phyloP scores from a whole-genome alignment of 306 rosid species.

The Dalbergia cultrata region DNA sequence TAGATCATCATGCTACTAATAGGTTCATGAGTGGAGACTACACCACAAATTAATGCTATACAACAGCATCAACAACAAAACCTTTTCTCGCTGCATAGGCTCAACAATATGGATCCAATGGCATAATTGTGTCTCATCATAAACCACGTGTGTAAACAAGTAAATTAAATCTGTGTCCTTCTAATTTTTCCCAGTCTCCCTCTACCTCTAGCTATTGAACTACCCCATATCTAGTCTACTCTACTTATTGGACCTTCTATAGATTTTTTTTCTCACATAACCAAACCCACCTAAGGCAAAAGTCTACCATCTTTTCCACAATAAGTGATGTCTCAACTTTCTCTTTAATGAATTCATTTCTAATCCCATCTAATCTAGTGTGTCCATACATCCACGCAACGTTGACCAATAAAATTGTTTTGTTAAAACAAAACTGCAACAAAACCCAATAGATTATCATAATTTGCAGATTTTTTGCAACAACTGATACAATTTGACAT shows the following conservation, averaged over 20 bases:
- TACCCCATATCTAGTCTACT: background rate
- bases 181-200: background rate
- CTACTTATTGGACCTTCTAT: background rate
- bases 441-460: background rate
- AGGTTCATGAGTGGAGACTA: conserved; percentile 23
- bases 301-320: background rate
- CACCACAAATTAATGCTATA: background rate
- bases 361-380: background rate
- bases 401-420: background rate
- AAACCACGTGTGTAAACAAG: background rate
- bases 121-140: background rate
- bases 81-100: background rate
- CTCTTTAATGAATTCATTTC: background rate
- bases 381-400: background rate
- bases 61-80: background rate
- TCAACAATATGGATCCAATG: background rate
- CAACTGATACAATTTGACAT: conserved; percentile 16
- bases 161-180: background rate
- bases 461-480: conserved; percentile 1
- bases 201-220: background rate
- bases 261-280: background rate
- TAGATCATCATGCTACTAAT: conserved; percentile 32
- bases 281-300: background rate
- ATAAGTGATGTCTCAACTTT: background rate
- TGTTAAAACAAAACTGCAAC: background rate